Percentiles rank a stretch among this genome's conserved stretches.
phyloP scores from a whole-genome alignment of 1,284 basidiomycete species.

The Paramarasmius palmivorus region DNA sequence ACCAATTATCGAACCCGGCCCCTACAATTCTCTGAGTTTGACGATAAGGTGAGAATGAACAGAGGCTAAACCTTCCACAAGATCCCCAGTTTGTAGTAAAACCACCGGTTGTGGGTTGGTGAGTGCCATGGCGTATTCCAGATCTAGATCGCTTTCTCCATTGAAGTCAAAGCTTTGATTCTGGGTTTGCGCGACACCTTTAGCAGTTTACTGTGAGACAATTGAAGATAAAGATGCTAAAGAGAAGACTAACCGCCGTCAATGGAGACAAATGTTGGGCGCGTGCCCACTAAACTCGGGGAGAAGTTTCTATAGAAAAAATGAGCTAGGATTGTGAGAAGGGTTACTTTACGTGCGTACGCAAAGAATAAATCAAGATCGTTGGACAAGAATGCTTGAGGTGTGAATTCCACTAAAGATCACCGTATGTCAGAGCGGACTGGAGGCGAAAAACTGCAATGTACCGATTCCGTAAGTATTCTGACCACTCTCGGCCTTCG shows the following conservation, averaged over 20 bases:
- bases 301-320: constrained; percentile 29
- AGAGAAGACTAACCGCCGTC: constrained; percentile 27
- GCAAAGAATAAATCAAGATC: constrained; percentile 34
- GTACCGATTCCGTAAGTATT: constrained; percentile 55
- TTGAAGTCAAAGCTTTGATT: constrained; percentile 41
- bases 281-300: constrained; percentile 30
- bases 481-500: constrained; percentile 33
- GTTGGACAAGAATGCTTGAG: constrained; percentile 29
- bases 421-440: background rate
- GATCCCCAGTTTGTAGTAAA: constrained; percentile 50
- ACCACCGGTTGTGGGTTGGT: constrained; percentile 42
- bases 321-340: too few relatives aligned
- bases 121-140: constrained; percentile 51
- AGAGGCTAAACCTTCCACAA: constrained; percentile 32
- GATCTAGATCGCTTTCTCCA: constrained; percentile 53
- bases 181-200: constrained; percentile 25
- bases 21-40: constrained; percentile 22
- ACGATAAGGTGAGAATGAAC: background rate
- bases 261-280: constrained; percentile 27
- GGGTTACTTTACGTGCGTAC: constrained; percentile 17
- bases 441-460: constrained; percentile 1
- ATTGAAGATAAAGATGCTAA: constrained; percentile 9
- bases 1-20: constrained; percentile 35
- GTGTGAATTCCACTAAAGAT: constrained; percentile 28
- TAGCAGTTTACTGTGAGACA: background rate